Evolutionary conservation across 1,139 yeast genomes (phyloP), one percentile per base, ranked within the genome.

Genomic region (Hemisphaericaspora subhashii): DNA sequence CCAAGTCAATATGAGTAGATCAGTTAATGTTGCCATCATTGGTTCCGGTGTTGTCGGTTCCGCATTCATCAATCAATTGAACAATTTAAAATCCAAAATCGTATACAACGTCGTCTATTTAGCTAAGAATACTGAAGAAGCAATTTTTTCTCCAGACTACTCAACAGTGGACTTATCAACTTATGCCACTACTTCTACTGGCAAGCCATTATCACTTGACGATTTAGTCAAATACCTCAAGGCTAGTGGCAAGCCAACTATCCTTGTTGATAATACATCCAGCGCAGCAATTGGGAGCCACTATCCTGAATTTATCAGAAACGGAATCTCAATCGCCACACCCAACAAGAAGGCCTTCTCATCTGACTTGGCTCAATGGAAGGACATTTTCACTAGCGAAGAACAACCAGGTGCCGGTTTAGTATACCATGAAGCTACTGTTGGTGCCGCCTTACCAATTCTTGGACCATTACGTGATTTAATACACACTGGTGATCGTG

Each of bases 321-420:
- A 74, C 45, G 96, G 96, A 30, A 83, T 94, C 50, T 88, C 97
- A 33, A 80, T 92, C 54, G 98, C 98, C 22, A 92, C 98, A 31
- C 98, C 99, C 51, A 92, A 94, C 75, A 92, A 92, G 66, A 94
- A 92, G 73, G 98, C 95, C 0, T 92, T 92, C 55, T 89, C 98
- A n/a, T 77, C 92, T 30, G 83, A 80, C 39, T 66, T 86, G 48
- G 63, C 72, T 14, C 66, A 81, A 12, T 92, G 98, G 97, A 77
- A 86, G 43, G 74, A 77, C 39, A 81, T 94, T 41, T 88, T 86
- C 55, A 61, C 68, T 29, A 66, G 61, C 40, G 70, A 80, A 29
- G 72, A 74, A 35, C 62, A 72, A 10, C 69, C 73, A 34, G 66
- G 69, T 24, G 86, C 84, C 37, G 95, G 95, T 27, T 73, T 90